phyloP scores from a whole-genome alignment of 2,329 filamentous ascomycete species.

The Arthrobotrys entomopaga region DNA sequence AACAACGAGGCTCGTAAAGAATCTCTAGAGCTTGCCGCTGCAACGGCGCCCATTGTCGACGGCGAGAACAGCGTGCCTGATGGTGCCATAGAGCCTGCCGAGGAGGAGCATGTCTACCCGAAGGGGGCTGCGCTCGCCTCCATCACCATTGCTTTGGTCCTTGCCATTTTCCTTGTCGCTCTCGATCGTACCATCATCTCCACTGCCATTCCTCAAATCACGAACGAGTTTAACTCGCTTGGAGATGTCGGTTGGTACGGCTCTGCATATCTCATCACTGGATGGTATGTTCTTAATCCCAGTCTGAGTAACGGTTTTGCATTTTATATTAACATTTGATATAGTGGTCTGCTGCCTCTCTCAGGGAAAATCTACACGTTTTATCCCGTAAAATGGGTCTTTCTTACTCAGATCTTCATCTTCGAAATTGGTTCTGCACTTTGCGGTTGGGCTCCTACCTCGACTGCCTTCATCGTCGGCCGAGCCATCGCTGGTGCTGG shows the following conservation, averaged over 20 bases:
- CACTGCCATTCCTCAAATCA: constrained; percentile 68
- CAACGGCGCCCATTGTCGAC: background rate
- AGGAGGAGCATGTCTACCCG: constrained; percentile 37
- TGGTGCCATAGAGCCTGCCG: constrained; percentile 11
- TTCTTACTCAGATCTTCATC: constrained; percentile 46
- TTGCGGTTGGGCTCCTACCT: constrained; percentile 68
- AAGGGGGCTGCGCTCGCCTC: constrained; percentile 33
- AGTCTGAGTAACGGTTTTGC: constrained; percentile 57
- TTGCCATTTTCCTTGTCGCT: constrained; percentile 70
- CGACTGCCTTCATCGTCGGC: constrained; percentile 67
- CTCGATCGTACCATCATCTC: constrained; percentile 70
- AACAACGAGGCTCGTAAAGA: background rate
- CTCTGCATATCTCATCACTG: constrained; percentile 63
- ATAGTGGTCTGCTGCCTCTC: constrained; percentile 60
- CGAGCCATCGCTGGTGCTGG: constrained; percentile 68
- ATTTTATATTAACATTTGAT: background rate
- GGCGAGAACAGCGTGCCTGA: constrained; percentile 24
- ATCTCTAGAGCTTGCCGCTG: constrained; percentile 29
- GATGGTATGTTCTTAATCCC: constrained; percentile 57
- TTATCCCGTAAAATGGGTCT: constrained; percentile 61
- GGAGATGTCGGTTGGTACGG: constrained; percentile 63
- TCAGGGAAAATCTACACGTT: constrained; percentile 64
- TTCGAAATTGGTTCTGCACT: constrained; percentile 65
- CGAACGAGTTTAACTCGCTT: constrained; percentile 65
- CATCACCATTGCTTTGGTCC: constrained; percentile 65